Base-by-base conservation (phyloP, 1,284 basidiomycete genomes). In the Leucocoprinus gongylophorus region DNA sequence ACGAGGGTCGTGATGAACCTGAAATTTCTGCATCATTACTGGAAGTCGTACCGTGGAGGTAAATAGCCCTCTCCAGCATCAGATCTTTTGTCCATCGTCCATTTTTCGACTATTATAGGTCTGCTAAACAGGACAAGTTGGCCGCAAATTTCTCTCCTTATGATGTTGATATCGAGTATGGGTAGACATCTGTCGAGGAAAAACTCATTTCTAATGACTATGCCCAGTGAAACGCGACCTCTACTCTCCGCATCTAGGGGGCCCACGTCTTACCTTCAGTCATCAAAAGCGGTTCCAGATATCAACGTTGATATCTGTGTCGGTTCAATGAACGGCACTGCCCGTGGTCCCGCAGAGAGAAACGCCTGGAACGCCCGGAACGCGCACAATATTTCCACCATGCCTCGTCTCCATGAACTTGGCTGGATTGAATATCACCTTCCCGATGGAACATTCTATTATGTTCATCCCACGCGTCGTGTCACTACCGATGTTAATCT, bases 351-450 rank as follows among this genome's bases (percentile, higher is more conserved):
- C 15, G 3, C 13, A 15, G 35, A 13, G 7, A 7, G 7, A 13
- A 17, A n/a, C n/a, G 20, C 48, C n/a, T 46, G 48, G 50, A 48
- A 49, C 15, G 20, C 48, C n/a, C 46, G 48, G 50, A 48, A 49
- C 15, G 42, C 45, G 32, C 43, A 46, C 2, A 33, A 43, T 29
- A 41, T 59, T n/a, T 18, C 53, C 46, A 50, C 61, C 55, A 5
- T 62, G 5, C 59, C 62, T 18, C 61, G 64, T 2, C 62, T 73
- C 3, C 67, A 67, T 49, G 66, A 68, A 10, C 64, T 70, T 29
- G 71, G 71, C 7, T 89, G 87, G 86, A 71, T 75, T 40, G 82
- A 83, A 60, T 79, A 84, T 61, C 69, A 75, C 8, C 76, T 89
- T 10, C 86, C 87, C 1, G 83, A 88, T 59, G 78, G 78, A 17